phyloP scores from a whole-genome alignment of 2,329 filamentous ascomycete genomes.

The Sclerotinia glacialis region DNA sequence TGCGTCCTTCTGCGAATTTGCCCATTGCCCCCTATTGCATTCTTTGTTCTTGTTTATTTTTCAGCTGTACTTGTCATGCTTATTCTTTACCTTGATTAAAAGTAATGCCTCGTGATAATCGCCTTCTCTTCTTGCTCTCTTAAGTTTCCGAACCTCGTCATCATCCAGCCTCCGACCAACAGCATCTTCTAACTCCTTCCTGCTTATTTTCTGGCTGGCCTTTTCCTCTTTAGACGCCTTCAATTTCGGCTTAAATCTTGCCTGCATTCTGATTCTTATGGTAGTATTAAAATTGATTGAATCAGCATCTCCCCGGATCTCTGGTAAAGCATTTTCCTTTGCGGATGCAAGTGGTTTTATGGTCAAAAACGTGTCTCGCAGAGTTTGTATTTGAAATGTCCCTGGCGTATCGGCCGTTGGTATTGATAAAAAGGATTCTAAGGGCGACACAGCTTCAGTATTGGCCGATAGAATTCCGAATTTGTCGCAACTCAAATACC shows the following conservation, averaged over 20 bases:
- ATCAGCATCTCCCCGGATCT: conserved; percentile 75
- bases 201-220: conserved; percentile 78
- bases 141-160: conserved; percentile 79
- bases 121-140: conserved; percentile 79
- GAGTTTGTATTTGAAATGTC: conserved; percentile 72
- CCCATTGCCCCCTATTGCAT: background rate
- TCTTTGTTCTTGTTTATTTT: background rate
- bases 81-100: conserved; percentile 85
- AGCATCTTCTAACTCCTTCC: conserved; percentile 78
- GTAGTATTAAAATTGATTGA: conserved; percentile 66
- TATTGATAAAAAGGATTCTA: conserved; percentile 77
- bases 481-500: conserved; percentile 83
- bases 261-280: conserved; percentile 87
- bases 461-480: conserved; percentile 74
- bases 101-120: conserved; percentile 86
- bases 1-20: background rate
- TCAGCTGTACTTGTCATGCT: conserved; percentile 80
- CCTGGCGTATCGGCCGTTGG: conserved; percentile 62
- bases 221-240: conserved; percentile 80
- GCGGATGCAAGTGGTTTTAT: conserved; percentile 52
- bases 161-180: conserved; percentile 76
- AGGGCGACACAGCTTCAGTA: conserved; percentile 75
- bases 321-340: conserved; percentile 51
- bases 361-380: conserved; percentile 67
- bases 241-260: conserved; percentile 82